Percentiles rank a stretch among this genome's conserved stretches.
Conservation (phyloP, 2,329 filamentous ascomycete genomes). For the Pseudocercospora vitis region DNA sequence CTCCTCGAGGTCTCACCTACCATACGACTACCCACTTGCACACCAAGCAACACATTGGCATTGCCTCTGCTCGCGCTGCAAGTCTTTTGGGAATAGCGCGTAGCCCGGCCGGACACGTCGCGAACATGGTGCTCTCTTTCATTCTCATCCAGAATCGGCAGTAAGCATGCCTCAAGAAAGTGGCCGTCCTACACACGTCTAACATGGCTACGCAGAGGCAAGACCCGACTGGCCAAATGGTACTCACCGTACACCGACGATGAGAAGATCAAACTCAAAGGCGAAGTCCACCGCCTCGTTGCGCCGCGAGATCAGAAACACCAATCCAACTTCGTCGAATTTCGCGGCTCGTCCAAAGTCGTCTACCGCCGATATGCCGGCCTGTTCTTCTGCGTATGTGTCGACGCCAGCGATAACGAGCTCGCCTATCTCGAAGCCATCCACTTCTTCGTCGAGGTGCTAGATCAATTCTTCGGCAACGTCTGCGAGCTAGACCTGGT, state of each 20-base stretch:
- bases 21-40: too few species aligned
- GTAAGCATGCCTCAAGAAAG: conserved; percentile 51
- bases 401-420: conserved; percentile 99
- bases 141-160: conserved; percentile 89
- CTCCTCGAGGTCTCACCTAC: too few species aligned
- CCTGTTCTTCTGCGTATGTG: conserved; percentile 98
- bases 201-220: conserved; percentile 64
- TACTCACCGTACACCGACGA: conserved; percentile 98
- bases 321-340: conserved; percentile 98
- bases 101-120: too few species aligned
- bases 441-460: conserved; percentile 98
- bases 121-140: conserved; percentile 70
- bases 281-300: conserved; percentile 97
- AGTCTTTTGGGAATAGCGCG: too few species aligned
- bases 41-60: too few species aligned
- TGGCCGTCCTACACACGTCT: conserved; percentile 20
- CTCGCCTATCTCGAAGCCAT: conserved; percentile 95
- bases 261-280: conserved; percentile 98
- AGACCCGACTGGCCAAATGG: conserved; percentile 98
- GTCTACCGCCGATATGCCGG: conserved; percentile 97
- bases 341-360: conserved; percentile 83
- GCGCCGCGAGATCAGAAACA: conserved; percentile 98
- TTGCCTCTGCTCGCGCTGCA: too few species aligned
- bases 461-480: conserved; percentile 98
- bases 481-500: conserved; percentile 95